These are phyloP conservation scores for Saprolegnia parasitica DNA, from an alignment of 352 stramenopile species.

Conservation along the genomic window DNA sequence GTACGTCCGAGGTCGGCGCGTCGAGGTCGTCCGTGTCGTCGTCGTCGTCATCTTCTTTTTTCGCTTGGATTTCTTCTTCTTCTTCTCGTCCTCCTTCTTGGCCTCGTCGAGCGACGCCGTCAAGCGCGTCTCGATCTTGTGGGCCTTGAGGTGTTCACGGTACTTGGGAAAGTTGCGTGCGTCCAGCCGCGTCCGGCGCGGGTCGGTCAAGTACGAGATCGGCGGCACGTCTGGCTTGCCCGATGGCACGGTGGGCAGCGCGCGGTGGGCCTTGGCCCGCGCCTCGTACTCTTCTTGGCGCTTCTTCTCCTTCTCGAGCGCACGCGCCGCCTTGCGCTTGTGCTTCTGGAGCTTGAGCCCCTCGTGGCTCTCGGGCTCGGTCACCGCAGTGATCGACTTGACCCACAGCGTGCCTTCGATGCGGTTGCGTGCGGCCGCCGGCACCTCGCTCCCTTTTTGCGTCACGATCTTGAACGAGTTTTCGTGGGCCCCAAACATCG, in stretches of 20 bases:
- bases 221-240: conserved; percentile 9
- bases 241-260: neutral
- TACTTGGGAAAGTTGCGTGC: conserved; percentile 29
- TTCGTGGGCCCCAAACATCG: conserved; percentile 23
- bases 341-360: conserved; percentile 23
- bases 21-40: neutral
- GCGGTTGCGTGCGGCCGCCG: conserved; percentile 17
- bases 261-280: conserved; percentile 14
- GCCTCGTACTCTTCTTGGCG: conserved; percentile 25
- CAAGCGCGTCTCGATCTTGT: conserved; percentile 26
- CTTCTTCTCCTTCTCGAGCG: conserved; percentile 22
- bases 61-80: conserved; percentile 25
- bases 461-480: conserved; percentile 30
- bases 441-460: conserved; percentile 18
- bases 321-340: conserved; percentile 22
- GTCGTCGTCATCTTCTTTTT: neutral
- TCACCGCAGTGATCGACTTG: conserved; percentile 26
- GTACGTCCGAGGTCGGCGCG: neutral
- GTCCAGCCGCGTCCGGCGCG: conserved; percentile 22
- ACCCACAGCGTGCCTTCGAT: conserved; percentile 29
- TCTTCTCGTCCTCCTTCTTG: conserved; percentile 4
- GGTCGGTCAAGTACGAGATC: conserved; percentile 29
- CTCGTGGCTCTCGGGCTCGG: conserved; percentile 27
- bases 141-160: conserved; percentile 21
- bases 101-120: conserved; percentile 25